A percentile compares a stretch with the other conserved stretches of the same genome.
Conservation (phyloP, 2,329 filamentous ascomycete species). For the Blumeria hordei region DNA sequence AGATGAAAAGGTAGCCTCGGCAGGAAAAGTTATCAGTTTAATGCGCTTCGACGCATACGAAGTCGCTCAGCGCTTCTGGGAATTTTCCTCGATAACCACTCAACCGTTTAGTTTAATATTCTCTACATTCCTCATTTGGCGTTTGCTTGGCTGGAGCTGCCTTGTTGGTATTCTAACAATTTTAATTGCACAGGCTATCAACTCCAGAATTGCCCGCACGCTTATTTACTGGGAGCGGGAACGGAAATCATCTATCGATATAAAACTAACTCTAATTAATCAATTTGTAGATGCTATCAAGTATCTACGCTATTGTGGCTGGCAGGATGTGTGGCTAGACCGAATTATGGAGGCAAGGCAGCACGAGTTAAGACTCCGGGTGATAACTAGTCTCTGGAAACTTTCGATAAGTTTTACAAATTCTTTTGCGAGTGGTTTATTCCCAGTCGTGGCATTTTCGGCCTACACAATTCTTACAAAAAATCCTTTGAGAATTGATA, state of each 20-base stretch:
- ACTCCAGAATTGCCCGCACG: conserved; percentile 38
- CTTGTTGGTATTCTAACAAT: conserved; percentile 50
- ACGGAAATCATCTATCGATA: conserved; percentile 51
- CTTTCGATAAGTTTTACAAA: conserved; percentile 45
- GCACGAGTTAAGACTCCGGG: conserved; percentile 38
- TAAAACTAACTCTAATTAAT: conserved; percentile 53
- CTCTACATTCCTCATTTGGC: conserved; percentile 49
- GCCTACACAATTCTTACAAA: conserved; percentile 53
- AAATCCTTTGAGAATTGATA: conserved; percentile 45
- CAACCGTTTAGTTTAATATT: conserved; percentile 57
- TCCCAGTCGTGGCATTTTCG: conserved; percentile 61
- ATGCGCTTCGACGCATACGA: conserved; percentile 62
- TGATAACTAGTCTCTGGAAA: conserved; percentile 38
- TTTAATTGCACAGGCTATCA: conserved; percentile 41
- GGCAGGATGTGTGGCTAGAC: conserved; percentile 52
- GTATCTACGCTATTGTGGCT: conserved; percentile 28
- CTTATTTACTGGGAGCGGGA: conserved; percentile 45
- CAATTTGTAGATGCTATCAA: conserved; percentile 48
- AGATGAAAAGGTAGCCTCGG: conserved; percentile 33
- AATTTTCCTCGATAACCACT: conserved; percentile 51
- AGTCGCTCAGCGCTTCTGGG: conserved; percentile 64
- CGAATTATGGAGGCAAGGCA: conserved; percentile 44
- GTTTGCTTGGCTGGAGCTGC: conserved; percentile 58
- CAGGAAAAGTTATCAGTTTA: conserved; percentile 76
- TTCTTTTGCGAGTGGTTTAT: conserved; percentile 43